Conservation (phyloP, 768 basidiomycete genomes). For the Boletus subcaerulescens region DNA sequence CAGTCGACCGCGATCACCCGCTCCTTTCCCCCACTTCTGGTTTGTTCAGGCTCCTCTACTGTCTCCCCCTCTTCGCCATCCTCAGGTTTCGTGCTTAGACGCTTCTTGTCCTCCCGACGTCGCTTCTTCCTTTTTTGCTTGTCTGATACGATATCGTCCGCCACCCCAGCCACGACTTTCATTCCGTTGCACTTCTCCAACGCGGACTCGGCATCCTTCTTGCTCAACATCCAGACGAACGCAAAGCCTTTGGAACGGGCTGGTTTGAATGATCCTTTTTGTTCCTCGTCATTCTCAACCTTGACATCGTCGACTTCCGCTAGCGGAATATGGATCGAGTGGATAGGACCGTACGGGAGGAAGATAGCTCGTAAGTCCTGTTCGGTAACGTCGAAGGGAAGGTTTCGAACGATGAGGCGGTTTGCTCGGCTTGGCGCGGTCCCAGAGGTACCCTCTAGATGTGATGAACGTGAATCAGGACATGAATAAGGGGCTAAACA, state of each 20-base stretch:
- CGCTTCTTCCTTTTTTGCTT: conserved; percentile 71
- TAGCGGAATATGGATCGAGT: conserved; percentile 78
- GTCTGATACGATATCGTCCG: conserved; percentile 49
- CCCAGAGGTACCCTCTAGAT: conserved; percentile 30
- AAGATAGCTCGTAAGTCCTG: conserved; percentile 85
- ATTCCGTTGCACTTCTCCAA: conserved; percentile 79
- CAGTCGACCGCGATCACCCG: conserved; percentile 91
- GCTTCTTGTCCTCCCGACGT: conserved; percentile 49
- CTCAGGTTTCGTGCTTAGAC: conserved; percentile 27
- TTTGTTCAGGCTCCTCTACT: conserved; percentile 33
- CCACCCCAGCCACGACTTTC: conserved; percentile 61
- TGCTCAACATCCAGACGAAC: conserved; percentile 90
- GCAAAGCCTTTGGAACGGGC: conserved; percentile 76
- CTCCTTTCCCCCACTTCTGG: conserved; percentile 40
- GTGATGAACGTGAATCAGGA: not conserved
- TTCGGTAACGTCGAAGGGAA: conserved; percentile 80
- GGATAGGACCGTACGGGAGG: conserved; percentile 82
- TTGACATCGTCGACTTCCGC: conserved; percentile 30
- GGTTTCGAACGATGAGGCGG: conserved; percentile 87
- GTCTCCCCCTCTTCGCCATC: conserved; percentile 37
- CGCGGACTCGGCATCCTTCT: conserved; percentile 80
- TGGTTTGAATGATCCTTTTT: conserved; percentile 9
- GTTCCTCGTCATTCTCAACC: conserved; percentile 30
- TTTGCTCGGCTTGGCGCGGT: conserved; percentile 66
- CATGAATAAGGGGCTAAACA: not conserved